These are phyloP conservation scores for Russula emetica DNA, from an alignment of 768 basidiomycete species.

Conservation along the genomic window DNA sequence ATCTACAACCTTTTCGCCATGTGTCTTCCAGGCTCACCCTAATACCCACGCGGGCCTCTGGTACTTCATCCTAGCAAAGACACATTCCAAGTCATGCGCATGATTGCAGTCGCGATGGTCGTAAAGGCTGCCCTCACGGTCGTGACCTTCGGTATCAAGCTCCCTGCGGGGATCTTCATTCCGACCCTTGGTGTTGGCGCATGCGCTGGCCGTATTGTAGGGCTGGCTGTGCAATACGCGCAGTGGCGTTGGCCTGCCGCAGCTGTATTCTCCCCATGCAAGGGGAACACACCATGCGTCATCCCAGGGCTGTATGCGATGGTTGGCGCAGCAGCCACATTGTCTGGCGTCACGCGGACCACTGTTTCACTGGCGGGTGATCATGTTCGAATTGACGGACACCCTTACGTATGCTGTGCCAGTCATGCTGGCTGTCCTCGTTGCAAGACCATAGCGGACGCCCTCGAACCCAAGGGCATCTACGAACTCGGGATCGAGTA, in stretches of 20 bases:
- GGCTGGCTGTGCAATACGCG: conserved; percentile 73
- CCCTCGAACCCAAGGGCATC: conserved; percentile 88
- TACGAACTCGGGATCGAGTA: conserved; percentile 94
- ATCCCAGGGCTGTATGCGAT: conserved; percentile 91
- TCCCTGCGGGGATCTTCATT: conserved; percentile 95
- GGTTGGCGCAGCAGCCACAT: conserved; percentile 90
- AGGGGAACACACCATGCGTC: conserved; percentile 65
- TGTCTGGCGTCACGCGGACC: conserved; percentile 94
- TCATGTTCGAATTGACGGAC: conserved; percentile 92
- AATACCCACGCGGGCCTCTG: conserved; percentile 67
- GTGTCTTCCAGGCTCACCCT: conserved; percentile 56
- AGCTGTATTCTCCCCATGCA: conserved; percentile 61
- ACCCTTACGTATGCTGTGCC: conserved; percentile 90
- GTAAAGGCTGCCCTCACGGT: conserved; percentile 78
- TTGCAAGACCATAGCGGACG: conserved; percentile 87
- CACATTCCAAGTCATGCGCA: conserved; percentile 57
- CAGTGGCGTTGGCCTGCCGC: conserved; percentile 59
- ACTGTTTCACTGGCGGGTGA: conserved; percentile 94
- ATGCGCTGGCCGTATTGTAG: conserved; percentile 84
- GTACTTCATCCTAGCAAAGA: conserved; percentile 54
- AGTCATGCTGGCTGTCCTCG: conserved; percentile 82
- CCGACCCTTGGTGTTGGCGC: conserved; percentile 94
- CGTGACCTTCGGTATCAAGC: conserved; percentile 88
- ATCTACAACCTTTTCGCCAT: conserved; percentile 90
- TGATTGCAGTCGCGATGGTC: conserved; percentile 71